Conservation (phyloP, 805 yeast species). For the Lachancea lanzarotensis region DNA sequence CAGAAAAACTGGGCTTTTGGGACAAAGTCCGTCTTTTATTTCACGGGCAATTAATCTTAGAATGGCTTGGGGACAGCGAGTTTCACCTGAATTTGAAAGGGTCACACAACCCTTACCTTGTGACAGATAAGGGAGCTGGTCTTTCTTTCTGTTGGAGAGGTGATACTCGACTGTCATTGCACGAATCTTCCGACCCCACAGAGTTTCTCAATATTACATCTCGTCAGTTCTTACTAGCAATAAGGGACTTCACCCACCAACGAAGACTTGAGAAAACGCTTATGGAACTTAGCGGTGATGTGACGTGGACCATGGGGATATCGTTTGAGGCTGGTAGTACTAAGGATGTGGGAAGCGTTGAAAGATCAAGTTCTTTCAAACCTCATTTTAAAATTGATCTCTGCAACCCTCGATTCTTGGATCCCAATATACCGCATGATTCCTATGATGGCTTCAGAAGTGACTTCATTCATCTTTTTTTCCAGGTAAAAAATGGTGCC, state of each 20-base stretch:
- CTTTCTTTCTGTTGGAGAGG: slow-evolving; percentile 60
- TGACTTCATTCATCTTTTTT: slow-evolving; percentile 53
- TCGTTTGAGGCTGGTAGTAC: slow-evolving; percentile 58
- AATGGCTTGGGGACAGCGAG: slow-evolving; percentile 41
- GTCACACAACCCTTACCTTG: slow-evolving; percentile 50
- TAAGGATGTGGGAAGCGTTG: slow-evolving; percentile 32
- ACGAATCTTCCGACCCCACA: slow-evolving; percentile 43
- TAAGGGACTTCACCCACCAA: slow-evolving; percentile 38
- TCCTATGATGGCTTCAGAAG: slow-evolving; percentile 57
- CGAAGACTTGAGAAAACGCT: slow-evolving; percentile 39
- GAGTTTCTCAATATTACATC: slow-evolving; percentile 51
- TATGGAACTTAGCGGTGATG: slow-evolving; percentile 59
- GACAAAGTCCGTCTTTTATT: slow-evolving; percentile 52
- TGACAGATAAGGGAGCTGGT: slow-evolving; percentile 55
- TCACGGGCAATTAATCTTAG: slow-evolving; percentile 48
- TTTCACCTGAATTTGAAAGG: slow-evolving; percentile 60
- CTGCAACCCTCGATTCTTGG: slow-evolving; percentile 47
- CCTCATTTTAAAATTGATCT: slow-evolving; percentile 62
- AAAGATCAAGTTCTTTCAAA: slow-evolving; percentile 42
- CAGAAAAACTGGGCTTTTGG: slow-evolving; percentile 64
- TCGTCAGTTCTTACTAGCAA: slow-evolving; percentile 48
- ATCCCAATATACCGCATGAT: slow-evolving; percentile 42
- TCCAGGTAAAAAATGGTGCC: slow-evolving; percentile 31
- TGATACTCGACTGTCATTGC: slow-evolving; percentile 43
- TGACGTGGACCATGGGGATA: slow-evolving; percentile 73